Conservation (phyloP, 2,329 filamentous ascomycete genomes). For the Elsinoe arachidis region DNA sequence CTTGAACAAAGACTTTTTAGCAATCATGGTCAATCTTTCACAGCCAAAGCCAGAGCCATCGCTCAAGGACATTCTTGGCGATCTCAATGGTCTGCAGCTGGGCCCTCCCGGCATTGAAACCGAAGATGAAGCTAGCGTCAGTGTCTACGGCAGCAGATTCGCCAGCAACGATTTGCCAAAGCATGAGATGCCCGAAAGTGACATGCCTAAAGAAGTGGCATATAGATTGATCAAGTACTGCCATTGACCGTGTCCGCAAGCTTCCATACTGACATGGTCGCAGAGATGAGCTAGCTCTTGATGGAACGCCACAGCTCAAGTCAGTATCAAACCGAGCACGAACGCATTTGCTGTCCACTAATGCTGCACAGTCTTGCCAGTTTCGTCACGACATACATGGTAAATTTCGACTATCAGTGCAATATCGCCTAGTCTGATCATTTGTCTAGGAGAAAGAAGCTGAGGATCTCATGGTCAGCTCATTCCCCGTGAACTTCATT, state of each 20-base stretch:
- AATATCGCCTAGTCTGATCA: not conserved
- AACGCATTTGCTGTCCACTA: not conserved
- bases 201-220: slow-evolving; percentile 89
- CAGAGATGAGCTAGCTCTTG: slow-evolving; percentile 74
- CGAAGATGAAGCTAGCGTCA: slow-evolving; percentile 58
- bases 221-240: slow-evolving; percentile 80
- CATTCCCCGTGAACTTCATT: slow-evolving; percentile 85
- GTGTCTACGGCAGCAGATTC: slow-evolving; percentile 81
- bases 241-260: not conserved
- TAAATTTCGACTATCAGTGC: slow-evolving; percentile 32
- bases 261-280: slow-evolving; percentile 10
- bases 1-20: not conserved
- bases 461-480: slow-evolving; percentile 89
- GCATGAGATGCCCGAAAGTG: slow-evolving; percentile 75
- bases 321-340: slow-evolving; percentile 32
- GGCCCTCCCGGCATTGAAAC: slow-evolving; percentile 32
- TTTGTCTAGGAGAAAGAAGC: slow-evolving; percentile 70
- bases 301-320: slow-evolving; percentile 85
- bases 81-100: slow-evolving; percentile 41
- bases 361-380: slow-evolving; percentile 59
- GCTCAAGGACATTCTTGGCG: slow-evolving; percentile 32
- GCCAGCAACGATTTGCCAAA: slow-evolving; percentile 71
- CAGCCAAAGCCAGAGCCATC: slow-evolving; percentile 30
- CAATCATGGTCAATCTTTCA: slow-evolving; percentile 41
- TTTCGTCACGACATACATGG: slow-evolving; percentile 96